Base-by-base conservation (phyloP, 164 flowering plant species). In the Warburgia ugandensis region DNA sequence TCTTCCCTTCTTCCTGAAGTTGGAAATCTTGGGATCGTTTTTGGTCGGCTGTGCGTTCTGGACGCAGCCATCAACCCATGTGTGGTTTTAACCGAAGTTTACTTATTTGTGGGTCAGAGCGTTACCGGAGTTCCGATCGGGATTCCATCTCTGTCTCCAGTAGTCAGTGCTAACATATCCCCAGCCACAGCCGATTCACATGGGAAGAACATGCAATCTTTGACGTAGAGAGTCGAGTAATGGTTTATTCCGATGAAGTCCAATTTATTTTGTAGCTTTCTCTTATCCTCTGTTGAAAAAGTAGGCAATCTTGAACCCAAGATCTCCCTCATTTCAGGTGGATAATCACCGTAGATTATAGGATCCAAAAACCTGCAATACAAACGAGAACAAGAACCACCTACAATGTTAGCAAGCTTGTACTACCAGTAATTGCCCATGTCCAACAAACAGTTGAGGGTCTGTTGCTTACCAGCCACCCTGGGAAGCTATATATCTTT, bases 271-370 rank as follows among this genome's bases (percentile, higher is more conserved):
- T 36, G 51, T 16, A 71, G 7, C 6, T 56, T 29, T n/a, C 39
- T 30, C 32, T 1, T 22, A 38, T 74, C 76, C 13, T 71, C 62
- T 5, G 20, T 4, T 9, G 72, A 54, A 43, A 71, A 60, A 4
- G 11, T 40, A 3, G 78, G 76, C 12, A 74, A 26, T 8, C 53
- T 37, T 14, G 52, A 29, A 7, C 73, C 73, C 52, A 47, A 57
- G n/a, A 39, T 44, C 1, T 46, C 35, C 1, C 42, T 63, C 76
- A 74, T 71, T 44, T 71, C 69, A 8, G 52, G 56, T 25, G 78
- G 78, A 48, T 71, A 74, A 31, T 66, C 64, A 3, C 78, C 78
- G 23, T 48, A 46, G 12, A 74, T 27, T n/a, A 74, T 8, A 6
- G 78, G 78, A 58, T 74, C 78, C 48, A 74, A 54, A 6, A 60